Conservation (phyloP, 768 basidiomycete species). For the Fomitopsis pulvina region DNA sequence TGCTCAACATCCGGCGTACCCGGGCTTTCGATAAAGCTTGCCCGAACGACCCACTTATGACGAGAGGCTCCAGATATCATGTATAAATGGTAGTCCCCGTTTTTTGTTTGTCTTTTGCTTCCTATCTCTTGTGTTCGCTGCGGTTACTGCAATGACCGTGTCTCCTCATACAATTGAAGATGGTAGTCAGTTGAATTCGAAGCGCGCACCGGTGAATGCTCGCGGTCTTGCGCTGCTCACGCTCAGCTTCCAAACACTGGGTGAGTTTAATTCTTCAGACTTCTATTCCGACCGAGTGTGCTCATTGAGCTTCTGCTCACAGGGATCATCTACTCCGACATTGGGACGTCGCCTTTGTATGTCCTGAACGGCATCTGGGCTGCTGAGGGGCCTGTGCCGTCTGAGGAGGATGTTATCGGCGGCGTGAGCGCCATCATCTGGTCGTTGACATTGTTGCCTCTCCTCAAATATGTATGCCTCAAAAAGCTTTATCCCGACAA, state of each 20-base stretch:
- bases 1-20: too few species aligned
- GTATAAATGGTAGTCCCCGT: too few species aligned
- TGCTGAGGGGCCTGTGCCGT: constrained; percentile 36
- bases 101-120: too few species aligned
- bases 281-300: not conserved
- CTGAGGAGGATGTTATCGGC: constrained; percentile 56
- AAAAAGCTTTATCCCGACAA: not conserved
- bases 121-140: too few species aligned
- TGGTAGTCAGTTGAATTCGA: too few species aligned
- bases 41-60: too few species aligned
- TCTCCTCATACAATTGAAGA: too few species aligned
- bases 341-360: constrained; percentile 58
- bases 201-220: too few species aligned
- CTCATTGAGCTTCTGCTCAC: not conserved
- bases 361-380: constrained; percentile 63
- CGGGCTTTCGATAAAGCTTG: too few species aligned
- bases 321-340: constrained; percentile 39
- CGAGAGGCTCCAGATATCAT: too few species aligned
- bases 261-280: constrained; percentile 10
- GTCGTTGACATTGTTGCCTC: constrained; percentile 52
- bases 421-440: constrained; percentile 58
- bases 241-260: constrained; percentile 27
- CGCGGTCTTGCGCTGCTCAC: constrained; percentile 15
- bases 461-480: constrained; percentile 54
- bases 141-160: too few species aligned